Percentiles rank a stretch among this genome's conserved stretches.
phyloP scores from a whole-genome alignment of 176 grass and related monocot species.

The Phyllostachys edulis region DNA sequence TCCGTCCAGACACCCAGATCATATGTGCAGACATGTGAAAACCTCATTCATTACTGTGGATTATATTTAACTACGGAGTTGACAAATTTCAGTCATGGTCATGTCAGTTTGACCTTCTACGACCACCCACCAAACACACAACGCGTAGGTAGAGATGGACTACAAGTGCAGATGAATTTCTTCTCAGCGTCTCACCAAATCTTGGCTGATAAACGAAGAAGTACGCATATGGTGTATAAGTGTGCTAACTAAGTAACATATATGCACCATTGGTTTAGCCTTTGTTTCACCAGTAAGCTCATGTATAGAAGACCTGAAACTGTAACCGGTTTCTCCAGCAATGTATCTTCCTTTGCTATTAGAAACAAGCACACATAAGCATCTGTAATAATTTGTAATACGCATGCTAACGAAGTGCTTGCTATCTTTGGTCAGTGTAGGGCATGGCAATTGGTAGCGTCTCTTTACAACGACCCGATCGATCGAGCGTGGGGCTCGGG shows the following conservation, averaged over 20 bases:
- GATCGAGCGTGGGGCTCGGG: not conserved
- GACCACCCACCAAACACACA: not conserved
- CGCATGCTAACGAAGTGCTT: no score
- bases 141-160: not conserved
- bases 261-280: not conserved
- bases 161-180: not conserved
- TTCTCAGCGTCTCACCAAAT: not conserved
- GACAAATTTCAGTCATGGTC: not conserved
- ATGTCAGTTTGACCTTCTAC: not conserved
- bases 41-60: not conserved
- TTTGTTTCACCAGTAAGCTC: not conserved
- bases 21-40: not conserved
- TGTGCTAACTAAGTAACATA: not conserved
- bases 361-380: not conserved
- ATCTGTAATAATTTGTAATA: not conserved
- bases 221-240: not conserved
- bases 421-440: not conserved
- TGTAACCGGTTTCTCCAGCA: not conserved
- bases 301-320: not conserved
- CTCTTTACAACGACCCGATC: not conserved
- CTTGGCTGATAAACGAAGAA: not conserved
- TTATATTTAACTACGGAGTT: not conserved
- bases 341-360: not conserved
- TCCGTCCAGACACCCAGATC: not conserved
- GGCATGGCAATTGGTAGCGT: not conserved